Percentiles rank a stretch among this genome's conserved stretches.
Evolutionary conservation across 2,329 filamentous ascomycete genomes (phyloP).

Genomic region (Domatiomyces globalis): DNA sequence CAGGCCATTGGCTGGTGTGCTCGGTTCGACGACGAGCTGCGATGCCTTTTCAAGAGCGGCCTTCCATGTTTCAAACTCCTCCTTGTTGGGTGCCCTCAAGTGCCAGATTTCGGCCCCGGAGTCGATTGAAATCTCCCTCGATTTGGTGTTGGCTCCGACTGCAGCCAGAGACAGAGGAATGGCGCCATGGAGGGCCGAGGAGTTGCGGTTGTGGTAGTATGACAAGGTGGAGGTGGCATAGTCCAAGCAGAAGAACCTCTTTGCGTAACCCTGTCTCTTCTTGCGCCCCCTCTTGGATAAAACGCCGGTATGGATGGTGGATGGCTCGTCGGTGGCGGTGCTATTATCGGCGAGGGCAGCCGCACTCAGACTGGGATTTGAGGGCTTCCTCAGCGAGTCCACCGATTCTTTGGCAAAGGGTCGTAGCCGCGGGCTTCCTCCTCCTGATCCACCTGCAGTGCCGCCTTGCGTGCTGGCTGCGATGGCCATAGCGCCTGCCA

Average conservation of each 20-base stretch:
- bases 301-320: conserved; percentile 64
- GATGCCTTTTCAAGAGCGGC: conserved; percentile 72
- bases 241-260: conserved; percentile 89
- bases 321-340: conserved; percentile 5
- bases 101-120: conserved; percentile 97
- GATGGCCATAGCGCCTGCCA: conserved; percentile 30
- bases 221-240: conserved; percentile 88
- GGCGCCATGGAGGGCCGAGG: conserved; percentile 77
- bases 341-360: conserved; percentile 4
- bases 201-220: conserved; percentile 91
- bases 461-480: conserved; percentile 5
- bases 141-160: conserved; percentile 74
- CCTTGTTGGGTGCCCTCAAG: conserved; percentile 63
- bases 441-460: conserved; percentile 1
- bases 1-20: conserved; percentile 20
- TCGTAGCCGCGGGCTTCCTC: conserved; percentile 27
- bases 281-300: conserved; percentile 84
- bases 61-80: conserved; percentile 81
- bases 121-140: conserved; percentile 87
- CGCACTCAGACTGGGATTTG: conserved; percentile 6
- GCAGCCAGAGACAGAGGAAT: conserved; percentile 85
- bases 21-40: conserved; percentile 29
- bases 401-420: conserved; percentile 34
- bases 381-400: conserved; percentile 34
- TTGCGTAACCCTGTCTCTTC: conserved; percentile 82